A percentile compares a stretch with the other conserved stretches of the same genome.
Evolutionary conservation across 768 basidiomycete species (phyloP).

Genomic region (Boletus patriciae): DNA sequence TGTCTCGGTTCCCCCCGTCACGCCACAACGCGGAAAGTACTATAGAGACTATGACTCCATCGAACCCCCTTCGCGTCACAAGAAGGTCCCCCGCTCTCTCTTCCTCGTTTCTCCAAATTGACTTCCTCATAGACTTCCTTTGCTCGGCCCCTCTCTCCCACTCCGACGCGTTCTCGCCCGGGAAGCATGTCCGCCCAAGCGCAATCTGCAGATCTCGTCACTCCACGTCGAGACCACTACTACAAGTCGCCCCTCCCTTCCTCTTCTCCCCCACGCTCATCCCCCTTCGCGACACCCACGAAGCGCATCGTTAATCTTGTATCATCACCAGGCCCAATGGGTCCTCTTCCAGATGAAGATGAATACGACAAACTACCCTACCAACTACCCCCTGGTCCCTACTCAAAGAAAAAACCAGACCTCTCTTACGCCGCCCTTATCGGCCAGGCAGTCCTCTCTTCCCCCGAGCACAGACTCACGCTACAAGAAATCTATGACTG

Average conservation of each 20-base stretch:
- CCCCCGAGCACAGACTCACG: slow-evolving; percentile 78
- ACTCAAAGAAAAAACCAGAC: slow-evolving; percentile 76
- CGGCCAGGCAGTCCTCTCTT: slow-evolving; percentile 90
- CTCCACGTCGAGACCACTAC: slow-evolving; percentile 48
- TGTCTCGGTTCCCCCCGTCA: slow-evolving; percentile 42
- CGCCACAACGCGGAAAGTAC: slow-evolving; percentile 61
- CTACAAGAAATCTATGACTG: slow-evolving; percentile 96
- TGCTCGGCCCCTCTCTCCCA: slow-evolving; percentile 47
- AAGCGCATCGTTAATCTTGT: slow-evolving; percentile 68
- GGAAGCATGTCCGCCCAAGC: slow-evolving; percentile 32
- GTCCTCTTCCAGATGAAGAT: slow-evolving; percentile 59
- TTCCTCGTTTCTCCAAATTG: background rate
- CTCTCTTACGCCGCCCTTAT: slow-evolving; percentile 94
- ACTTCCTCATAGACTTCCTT: slow-evolving; percentile 19
- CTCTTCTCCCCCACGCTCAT: slow-evolving; percentile 59
- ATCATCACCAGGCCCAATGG: slow-evolving; percentile 82
- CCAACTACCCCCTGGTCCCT: slow-evolving; percentile 80
- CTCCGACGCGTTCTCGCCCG: slow-evolving; percentile 38
- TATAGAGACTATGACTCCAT: slow-evolving; percentile 47
- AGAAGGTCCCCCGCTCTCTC: slow-evolving; percentile 21
- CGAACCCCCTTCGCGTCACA: slow-evolving; percentile 34
- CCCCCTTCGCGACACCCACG: slow-evolving; percentile 65
- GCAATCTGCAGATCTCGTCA: slow-evolving; percentile 42
- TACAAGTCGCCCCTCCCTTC: slow-evolving; percentile 53
- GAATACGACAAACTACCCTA: slow-evolving; percentile 71